Percentiles rank a stretch among this genome's conserved stretches.
Conservation (phyloP, 2,329 filamentous ascomycete genomes). For the Acephala macrosclerotiorum region DNA sequence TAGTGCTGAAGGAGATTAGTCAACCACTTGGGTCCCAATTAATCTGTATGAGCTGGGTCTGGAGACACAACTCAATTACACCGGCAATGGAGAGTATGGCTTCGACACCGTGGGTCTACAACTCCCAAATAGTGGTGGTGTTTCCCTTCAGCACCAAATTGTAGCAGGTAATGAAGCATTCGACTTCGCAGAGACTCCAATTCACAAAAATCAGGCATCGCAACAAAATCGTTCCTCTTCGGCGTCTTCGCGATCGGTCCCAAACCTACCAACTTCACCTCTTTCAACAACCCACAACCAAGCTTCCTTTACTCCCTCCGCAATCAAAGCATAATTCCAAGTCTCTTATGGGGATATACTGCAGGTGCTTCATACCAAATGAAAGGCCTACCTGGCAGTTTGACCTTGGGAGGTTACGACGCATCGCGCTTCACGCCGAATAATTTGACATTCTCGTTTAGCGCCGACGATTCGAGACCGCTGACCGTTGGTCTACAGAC, state of each 20-base stretch:
- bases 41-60: constrained; percentile 47
- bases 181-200: neutral
- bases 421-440: constrained; percentile 47
- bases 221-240: constrained; percentile 34
- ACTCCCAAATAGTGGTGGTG: constrained; percentile 34
- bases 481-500: constrained; percentile 47
- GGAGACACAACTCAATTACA: constrained; percentile 47
- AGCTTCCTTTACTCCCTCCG: constrained; percentile 47
- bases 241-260: constrained; percentile 48
- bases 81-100: constrained; percentile 35
- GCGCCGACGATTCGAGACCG: constrained; percentile 46
- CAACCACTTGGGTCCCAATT: constrained; percentile 47
- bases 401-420: constrained; percentile 51
- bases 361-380: constrained; percentile 49
- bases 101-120: constrained; percentile 30
- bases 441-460: constrained; percentile 47
- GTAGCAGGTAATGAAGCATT: constrained; percentile 33
- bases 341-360: constrained; percentile 50
- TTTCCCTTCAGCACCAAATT: constrained; percentile 26
- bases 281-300: constrained; percentile 44
- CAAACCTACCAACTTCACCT: constrained; percentile 48
- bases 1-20: neutral
- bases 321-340: constrained; percentile 47
- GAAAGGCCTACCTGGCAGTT: constrained; percentile 44
- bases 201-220: constrained; percentile 18